phyloP scores from a whole-genome alignment of 306 rosid species.

The Acacia acuminata region DNA sequence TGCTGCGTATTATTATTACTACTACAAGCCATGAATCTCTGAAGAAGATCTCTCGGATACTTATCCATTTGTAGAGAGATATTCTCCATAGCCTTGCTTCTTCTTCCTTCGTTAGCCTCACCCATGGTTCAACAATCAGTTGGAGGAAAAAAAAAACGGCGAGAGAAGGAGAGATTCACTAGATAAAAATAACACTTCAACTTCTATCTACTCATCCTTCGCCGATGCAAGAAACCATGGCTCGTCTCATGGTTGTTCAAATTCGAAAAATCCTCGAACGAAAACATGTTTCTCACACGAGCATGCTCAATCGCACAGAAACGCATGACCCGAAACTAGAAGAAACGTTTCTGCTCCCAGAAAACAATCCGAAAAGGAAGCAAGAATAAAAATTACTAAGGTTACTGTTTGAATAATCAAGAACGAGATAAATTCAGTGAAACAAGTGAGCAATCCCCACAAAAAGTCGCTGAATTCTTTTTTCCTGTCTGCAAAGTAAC shows the following conservation, averaged over 20 bases:
- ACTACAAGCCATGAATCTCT: constrained; percentile 50
- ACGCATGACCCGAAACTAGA: constrained; percentile 30
- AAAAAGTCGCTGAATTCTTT: neutral
- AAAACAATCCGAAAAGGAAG: neutral
- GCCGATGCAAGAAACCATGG: neutral
- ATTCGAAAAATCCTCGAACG: constrained; percentile 43
- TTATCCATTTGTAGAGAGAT: constrained; percentile 49
- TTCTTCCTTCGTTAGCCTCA: constrained; percentile 50
- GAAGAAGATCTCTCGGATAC: constrained; percentile 83
- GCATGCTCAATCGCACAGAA: constrained; percentile 23
- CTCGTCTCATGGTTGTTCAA: constrained; percentile 24
- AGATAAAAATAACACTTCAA: constrained; percentile 8
- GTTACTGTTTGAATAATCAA: neutral
- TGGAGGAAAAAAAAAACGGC: neutral
- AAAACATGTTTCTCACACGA: constrained; percentile 17
- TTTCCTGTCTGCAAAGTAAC: neutral
- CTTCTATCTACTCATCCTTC: constrained; percentile 7
- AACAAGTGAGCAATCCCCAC: constrained; percentile 24
- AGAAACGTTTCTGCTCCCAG: constrained; percentile 1
- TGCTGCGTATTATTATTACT: constrained; percentile 28
- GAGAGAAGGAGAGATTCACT: neutral
- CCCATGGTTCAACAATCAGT: constrained; percentile 41
- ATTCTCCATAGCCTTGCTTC: constrained; percentile 43
- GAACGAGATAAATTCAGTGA: neutral
- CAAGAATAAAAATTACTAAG: neutral